These are phyloP conservation scores for Starmerella sp. DNA, from an alignment of 805 yeast genomes.

Conservation along the genomic window DNA sequence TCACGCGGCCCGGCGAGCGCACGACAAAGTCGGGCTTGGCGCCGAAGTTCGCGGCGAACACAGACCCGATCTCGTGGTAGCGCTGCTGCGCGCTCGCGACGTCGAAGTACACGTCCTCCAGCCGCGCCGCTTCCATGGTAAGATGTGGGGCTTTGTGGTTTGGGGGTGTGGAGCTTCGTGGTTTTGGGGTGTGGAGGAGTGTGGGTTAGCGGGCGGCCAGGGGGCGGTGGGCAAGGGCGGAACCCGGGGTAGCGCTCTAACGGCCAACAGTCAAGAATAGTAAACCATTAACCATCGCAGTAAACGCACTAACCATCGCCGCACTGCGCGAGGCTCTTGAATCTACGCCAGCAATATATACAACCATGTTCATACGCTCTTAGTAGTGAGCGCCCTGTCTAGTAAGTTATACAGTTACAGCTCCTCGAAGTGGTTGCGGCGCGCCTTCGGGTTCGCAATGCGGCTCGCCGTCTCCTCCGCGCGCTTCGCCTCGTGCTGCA, in stretches of 20 bases:
- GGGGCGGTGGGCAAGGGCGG: too few relatives aligned
- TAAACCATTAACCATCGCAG: too few relatives aligned
- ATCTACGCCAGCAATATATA: too few relatives aligned
- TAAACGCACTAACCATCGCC: too few relatives aligned
- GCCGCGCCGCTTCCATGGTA: not conserved
- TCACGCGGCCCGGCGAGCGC: conserved; percentile 68
- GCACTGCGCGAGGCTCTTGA: too few relatives aligned
- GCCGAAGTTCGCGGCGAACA: conserved; percentile 5
- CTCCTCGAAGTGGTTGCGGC: conserved; percentile 14
- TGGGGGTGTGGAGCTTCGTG: too few relatives aligned
- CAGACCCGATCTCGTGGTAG: not conserved
- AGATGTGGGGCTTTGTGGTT: not conserved
- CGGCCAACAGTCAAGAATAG: too few relatives aligned
- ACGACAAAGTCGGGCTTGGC: conserved; percentile 34
- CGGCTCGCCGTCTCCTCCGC: conserved; percentile 6
- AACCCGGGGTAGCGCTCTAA: too few relatives aligned
- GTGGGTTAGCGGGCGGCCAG: too few relatives aligned
- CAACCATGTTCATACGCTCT: too few relatives aligned
- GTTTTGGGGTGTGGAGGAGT: too few relatives aligned
- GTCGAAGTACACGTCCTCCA: conserved; percentile 14
- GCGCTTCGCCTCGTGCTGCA: conserved; percentile 10
- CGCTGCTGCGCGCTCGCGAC: conserved; percentile 5
- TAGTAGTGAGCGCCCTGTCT: not conserved
- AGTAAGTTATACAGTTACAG: not conserved
- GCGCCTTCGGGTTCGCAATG: conserved; percentile 5